These are phyloP conservation scores for Scopulariopsis brevicaulis DNA, from an alignment of 2,329 filamentous ascomycete genomes.

Conservation along the genomic window DNA sequence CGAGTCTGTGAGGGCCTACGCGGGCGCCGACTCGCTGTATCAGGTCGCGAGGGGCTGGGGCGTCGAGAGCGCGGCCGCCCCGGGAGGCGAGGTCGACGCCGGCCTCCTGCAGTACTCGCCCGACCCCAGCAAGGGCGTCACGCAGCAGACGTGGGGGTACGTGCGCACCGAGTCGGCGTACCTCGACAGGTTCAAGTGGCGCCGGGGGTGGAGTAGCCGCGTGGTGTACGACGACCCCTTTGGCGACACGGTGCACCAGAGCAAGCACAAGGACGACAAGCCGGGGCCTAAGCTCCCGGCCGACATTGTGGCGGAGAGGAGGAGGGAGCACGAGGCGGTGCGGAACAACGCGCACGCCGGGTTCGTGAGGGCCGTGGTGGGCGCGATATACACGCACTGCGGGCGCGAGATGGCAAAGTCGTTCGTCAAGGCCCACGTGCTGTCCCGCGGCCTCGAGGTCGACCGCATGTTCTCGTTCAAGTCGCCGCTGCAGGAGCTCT, in stretches of 20 bases:
- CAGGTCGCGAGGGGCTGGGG: constrained; percentile 79
- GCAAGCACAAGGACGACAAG: constrained; percentile 9
- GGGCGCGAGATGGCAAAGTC: constrained; percentile 67
- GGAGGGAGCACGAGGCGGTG: constrained; percentile 47
- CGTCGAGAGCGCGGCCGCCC: constrained; percentile 74
- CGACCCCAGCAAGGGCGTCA: constrained; percentile 29
- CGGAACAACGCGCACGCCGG: constrained; percentile 62
- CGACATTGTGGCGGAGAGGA: constrained; percentile 8
- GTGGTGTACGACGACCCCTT: constrained; percentile 79
- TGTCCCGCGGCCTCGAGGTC: constrained; percentile 68
- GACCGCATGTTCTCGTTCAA: constrained; percentile 73
- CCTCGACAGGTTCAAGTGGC: constrained; percentile 38
- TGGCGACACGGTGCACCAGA: constrained; percentile 44
- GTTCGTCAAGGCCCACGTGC: constrained; percentile 77
- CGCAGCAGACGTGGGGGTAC: constrained; percentile 35
- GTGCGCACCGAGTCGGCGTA: constrained; percentile 36
- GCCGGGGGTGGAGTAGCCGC: constrained; percentile 62
- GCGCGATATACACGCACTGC: constrained; percentile 75
- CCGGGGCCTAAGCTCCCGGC: constrained; percentile 6
- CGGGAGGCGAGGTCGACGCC: constrained; percentile 84
- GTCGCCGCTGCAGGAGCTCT: constrained; percentile 73
- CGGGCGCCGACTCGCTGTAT: constrained; percentile 62
- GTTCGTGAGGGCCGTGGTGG: constrained; percentile 75
- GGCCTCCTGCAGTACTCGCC: constrained; percentile 73
- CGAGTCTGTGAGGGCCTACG: constrained; percentile 74